Base-by-base conservation (phyloP, 129 eudicot species). In the Flaveria sonorensis region DNA sequence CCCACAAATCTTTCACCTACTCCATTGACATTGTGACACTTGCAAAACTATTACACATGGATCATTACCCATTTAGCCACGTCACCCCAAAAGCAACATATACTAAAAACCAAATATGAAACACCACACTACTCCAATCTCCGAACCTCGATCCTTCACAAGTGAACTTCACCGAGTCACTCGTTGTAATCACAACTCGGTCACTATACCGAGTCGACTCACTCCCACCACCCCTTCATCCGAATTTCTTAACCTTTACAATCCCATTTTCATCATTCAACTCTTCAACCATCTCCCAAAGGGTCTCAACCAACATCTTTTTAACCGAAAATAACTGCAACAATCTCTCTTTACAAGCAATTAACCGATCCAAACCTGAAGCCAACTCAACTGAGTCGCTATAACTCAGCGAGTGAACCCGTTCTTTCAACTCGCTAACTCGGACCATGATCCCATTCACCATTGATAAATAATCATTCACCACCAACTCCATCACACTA, bases 161-260 rank as follows among this genome's bases (percentile, higher is more conserved):
- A 4, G 40, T 36, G 40, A 36, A 36, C 40, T 36, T 36, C 42
- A 87, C 81, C 70, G 88, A 79, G 68, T 88, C 91, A 48, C 62
- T 78, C 36, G 56, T 63, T 70, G 57, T 36, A 36, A 36, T 77
- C 52, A 77, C 20, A 81, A 78, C 89, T 45, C 91, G 88, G 18
- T 81, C 84, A 4, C 80, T 89, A 36, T 87, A 93, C 86, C 92
- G 89, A 74, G 91, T 89, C 14, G 98, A 93, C 88, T 89, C 97
- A 68, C 83, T 79, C 61, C 13, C 59, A 45, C 68, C 61, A 19
- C 4, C 84, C 80, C 76, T 36, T 36, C 40, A 36, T 36, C 40
- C 40, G 7, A 57, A 21, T 66, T 76, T 85, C 75, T 87, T 63
- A 71, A 79, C 73, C n/a, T 79, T 74, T 9, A 82, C 72, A 60